Percentiles rank a stretch among this genome's conserved stretches.
phyloP scores from a whole-genome alignment of 192 early-diverging fungal species.

The Dissophora globulifera region DNA sequence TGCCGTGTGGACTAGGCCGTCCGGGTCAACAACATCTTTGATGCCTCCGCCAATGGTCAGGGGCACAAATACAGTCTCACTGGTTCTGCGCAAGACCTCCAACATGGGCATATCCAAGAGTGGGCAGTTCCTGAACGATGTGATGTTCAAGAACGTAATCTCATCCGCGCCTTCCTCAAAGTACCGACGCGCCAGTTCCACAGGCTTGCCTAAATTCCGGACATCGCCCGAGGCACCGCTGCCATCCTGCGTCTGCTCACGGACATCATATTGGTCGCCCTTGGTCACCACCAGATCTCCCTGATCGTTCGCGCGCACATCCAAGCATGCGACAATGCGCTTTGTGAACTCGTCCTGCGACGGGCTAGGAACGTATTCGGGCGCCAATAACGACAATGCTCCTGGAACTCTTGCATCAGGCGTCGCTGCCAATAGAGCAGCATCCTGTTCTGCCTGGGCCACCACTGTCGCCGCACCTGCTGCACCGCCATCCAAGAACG shows the following conservation, averaged over 20 bases:
- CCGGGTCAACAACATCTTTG: conserved; percentile 89
- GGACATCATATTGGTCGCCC: conserved; percentile 99
- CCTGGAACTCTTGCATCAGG: conserved; percentile 19
- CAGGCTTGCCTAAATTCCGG: conserved; percentile 97
- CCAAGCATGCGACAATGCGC: conserved; percentile 96
- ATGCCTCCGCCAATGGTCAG: conserved; percentile 99
- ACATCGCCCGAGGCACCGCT: conserved; percentile 63
- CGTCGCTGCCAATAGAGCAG: background rate
- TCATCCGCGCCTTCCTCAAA: conserved; percentile 98
- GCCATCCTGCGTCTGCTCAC: conserved; percentile 68
- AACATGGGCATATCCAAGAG: conserved; percentile 95
- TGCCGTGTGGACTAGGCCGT: conserved; percentile 82
- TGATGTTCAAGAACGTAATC: conserved; percentile 99
- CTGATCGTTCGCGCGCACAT: conserved; percentile 95
- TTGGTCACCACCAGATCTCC: conserved; percentile 99
- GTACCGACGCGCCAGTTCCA: conserved; percentile 91
- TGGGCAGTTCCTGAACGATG: conserved; percentile 93
- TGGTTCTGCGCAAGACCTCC: conserved; percentile 87
- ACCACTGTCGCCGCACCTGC: conserved; percentile 17
- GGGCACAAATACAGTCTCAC: conserved; percentile 97
- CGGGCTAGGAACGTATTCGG: conserved; percentile 10
- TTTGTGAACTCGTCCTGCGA: conserved; percentile 75
- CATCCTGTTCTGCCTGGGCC: no score
- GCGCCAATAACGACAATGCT: conserved; percentile 28
- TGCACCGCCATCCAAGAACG: conserved; percentile 76